A percentile compares a stretch with the other conserved stretches of the same genome.
These are phyloP conservation scores for Sugiyamaella marilandica DNA, from an alignment of 805 yeast species.

Conservation along the genomic window DNA sequence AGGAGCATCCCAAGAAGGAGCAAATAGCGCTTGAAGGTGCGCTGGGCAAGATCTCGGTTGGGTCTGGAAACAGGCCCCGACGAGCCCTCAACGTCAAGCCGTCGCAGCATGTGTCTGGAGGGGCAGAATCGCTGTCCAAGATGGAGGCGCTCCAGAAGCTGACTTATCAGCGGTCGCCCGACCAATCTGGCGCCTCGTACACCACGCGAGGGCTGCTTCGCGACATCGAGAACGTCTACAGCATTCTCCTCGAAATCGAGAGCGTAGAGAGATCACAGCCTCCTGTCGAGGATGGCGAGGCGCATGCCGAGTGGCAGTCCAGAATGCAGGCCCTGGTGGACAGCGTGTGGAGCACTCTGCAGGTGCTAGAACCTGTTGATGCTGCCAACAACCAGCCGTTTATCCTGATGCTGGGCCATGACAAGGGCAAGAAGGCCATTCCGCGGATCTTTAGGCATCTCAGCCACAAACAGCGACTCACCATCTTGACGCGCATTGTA, in stretches of 20 bases:
- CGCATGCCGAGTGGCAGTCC: conserved; percentile 29
- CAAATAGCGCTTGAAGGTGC: conserved; percentile 76
- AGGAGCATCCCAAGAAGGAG: conserved; percentile 66
- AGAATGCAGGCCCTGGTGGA: conserved; percentile 29
- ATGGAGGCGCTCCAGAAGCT: conserved; percentile 13
- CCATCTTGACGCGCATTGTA: conserved; percentile 71
- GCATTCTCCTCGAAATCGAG: conserved; percentile 73
- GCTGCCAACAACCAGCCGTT: conserved; percentile 72
- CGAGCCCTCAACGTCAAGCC: conserved; percentile 57
- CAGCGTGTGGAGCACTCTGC: conserved; percentile 71
- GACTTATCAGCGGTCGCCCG: conserved; percentile 5
- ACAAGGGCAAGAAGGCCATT: conserved; percentile 83
- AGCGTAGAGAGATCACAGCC: conserved; percentile 61
- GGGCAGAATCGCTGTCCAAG: conserved; percentile 7
- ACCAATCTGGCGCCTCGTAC: conserved; percentile 27
- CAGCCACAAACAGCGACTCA: conserved; percentile 66
- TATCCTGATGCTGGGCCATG: conserved; percentile 72
- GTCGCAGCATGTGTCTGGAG: conserved; percentile 9
- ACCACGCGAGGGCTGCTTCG: conserved; percentile 50
- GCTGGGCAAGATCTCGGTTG: conserved; percentile 76
- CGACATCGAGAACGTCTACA: conserved; percentile 72
- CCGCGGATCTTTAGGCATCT: conserved; percentile 85
- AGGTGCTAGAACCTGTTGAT: conserved; percentile 55
- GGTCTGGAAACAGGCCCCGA: conserved; percentile 81
- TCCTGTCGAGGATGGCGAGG: conserved; percentile 17